Evolutionary conservation across 2,329 filamentous ascomycete genomes (phyloP).

Genomic region (Alternaria angustiovoidea): DNA sequence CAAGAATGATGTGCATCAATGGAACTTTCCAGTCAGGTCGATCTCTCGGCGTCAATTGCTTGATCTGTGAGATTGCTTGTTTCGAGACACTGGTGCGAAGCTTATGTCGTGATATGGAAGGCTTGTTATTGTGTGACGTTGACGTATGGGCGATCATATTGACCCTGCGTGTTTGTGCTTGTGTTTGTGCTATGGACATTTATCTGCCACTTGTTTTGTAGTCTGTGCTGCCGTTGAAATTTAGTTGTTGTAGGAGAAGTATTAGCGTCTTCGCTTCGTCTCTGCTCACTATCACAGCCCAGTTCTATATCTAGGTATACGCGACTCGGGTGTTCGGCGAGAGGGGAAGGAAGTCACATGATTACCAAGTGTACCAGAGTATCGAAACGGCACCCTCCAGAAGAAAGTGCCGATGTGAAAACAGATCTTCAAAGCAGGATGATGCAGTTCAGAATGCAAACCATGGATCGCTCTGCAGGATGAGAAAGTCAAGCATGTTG

Average conservation of each 20-base stretch:
- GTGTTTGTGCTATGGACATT: not conserved
- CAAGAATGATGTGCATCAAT: conserved; percentile 1
- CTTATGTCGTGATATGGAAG: not conserved
- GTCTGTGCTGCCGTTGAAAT: not conserved
- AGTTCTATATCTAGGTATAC: not conserved
- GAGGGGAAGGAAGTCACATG: not conserved
- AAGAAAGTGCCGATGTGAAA: not conserved
- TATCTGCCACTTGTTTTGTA: not conserved
- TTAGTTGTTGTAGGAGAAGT: not conserved
- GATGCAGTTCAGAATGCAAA: not conserved
- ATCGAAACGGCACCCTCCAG: not conserved
- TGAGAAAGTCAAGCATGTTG: not conserved
- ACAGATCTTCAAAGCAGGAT: not conserved
- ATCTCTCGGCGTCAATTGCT: not conserved
- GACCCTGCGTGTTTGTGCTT: not conserved
- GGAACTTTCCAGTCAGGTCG: not conserved
- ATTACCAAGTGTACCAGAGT: not conserved
- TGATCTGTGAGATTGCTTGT: not conserved
- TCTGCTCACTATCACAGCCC: not conserved
- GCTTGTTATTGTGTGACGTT: not conserved
- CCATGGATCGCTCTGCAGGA: not conserved
- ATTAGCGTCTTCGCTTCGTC: not conserved
- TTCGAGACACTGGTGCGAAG: conserved; percentile 2
- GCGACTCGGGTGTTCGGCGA: not conserved
- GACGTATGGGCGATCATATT: not conserved